These are phyloP conservation scores for Fusarium pseudocircinatum DNA, from an alignment of 2,329 filamentous ascomycete genomes.

Conservation along the genomic window DNA sequence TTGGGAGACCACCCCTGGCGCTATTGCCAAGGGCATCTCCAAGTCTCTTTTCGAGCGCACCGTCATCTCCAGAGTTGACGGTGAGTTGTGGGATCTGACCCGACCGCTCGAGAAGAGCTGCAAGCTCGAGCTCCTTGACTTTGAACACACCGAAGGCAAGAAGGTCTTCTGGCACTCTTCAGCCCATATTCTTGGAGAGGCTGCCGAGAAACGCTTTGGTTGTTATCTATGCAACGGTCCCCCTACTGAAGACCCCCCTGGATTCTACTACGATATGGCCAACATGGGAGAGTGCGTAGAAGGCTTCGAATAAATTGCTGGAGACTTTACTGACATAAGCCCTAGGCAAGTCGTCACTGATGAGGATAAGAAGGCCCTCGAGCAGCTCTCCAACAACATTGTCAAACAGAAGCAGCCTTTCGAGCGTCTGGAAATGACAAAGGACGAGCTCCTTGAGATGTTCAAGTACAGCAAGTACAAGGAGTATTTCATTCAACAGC, in stretches of 20 bases:
- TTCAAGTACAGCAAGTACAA: conserved; percentile 99
- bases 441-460: conserved; percentile 91
- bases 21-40: conserved; percentile 80
- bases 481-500: conserved; percentile 85
- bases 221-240: conserved; percentile 95
- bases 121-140: conserved; percentile 84
- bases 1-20: conserved; percentile 89
- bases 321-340: conserved; percentile 50
- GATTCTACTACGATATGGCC: conserved; percentile 98
- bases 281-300: conserved; percentile 52
- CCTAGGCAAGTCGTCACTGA: conserved; percentile 74
- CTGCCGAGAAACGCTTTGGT: conserved; percentile 87
- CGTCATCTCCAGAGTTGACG: conserved; percentile 87
- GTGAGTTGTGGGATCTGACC: conserved; percentile 90
- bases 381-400: conserved; percentile 81
- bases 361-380: conserved; percentile 86
- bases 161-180: conserved; percentile 98
- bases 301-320: not conserved
- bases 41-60: conserved; percentile 88
- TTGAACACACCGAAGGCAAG: conserved; percentile 73
- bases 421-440: conserved; percentile 86
- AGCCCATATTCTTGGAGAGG: conserved; percentile 95
- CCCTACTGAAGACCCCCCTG: conserved; percentile 77
- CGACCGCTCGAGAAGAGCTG: conserved; percentile 89
- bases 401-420: conserved; percentile 98